Base-by-base conservation (phyloP, 2,329 filamentous ascomycete species). In the Sclerotinia spermophila region DNA sequence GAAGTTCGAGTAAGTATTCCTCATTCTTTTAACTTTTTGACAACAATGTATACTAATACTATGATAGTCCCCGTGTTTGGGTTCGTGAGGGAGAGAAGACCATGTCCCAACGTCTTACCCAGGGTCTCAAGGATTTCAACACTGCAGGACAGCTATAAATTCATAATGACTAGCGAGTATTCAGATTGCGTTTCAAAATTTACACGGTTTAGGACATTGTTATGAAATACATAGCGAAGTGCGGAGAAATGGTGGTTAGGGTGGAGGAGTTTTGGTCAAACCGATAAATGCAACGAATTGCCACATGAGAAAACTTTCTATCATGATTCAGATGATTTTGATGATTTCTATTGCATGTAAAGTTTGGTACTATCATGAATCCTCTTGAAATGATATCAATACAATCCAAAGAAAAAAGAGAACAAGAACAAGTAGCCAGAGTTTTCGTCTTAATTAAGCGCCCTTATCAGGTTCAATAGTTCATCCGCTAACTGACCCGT, bases 11-110 rank as follows among this genome's bases (percentile, higher is more conserved):
- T 69, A 61, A 64, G 67, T 35, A n/a, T 42, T 17, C 21, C 27
- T 13, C 30, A 11, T 19, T 35, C 21, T 7, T 40, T 11, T 42
- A 6, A 40, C 5, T 55, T 3, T 6, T 40, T 51, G 42, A 44
- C n/a, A 40, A 40, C 2, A 19, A 40, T 21, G 19, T 40, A 69
- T 64, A 51, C 67, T 69, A 55, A 69, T 13, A 42, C 27, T 42
- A 17, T 30, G 8, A 40, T 24, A 66, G 62, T 53, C 62, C 62
- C 62, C 56, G 75, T 72, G 93, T 97, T 81, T 97, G 94, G 95
- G 93, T 97, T 74, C 92, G 94, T 73, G 92, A 94, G 86, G 96
- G 95, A 79, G 96, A 99, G 89, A 97, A 97, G 90, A 94, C 91
- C 80, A 99, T 98, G 96, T 87, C 86, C 80, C 84, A 86, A 78